These are phyloP conservation scores for Fraxinus sp. DNA, from an alignment of 305 asterid genomes.

Conservation along the genomic window DNA sequence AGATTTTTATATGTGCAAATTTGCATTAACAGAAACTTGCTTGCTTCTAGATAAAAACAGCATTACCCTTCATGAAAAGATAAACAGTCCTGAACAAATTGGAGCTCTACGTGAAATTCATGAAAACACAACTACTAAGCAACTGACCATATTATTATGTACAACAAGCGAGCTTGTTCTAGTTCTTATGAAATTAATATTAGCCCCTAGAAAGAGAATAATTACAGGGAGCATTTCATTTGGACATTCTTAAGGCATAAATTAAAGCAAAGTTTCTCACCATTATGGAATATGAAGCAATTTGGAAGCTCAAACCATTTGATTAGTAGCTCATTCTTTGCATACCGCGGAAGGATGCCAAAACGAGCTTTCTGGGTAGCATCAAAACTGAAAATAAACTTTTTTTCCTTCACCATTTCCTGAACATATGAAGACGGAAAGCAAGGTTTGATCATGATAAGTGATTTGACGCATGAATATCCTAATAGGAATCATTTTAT, in stretches of 20 bases:
- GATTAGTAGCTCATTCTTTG: slow-evolving; percentile 70
- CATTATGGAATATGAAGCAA: slow-evolving; percentile 93
- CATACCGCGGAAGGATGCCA: slow-evolving; percentile 90
- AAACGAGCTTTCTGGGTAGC: slow-evolving; percentile 85
- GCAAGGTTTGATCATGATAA: slow-evolving; percentile 12
- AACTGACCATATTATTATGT: not conserved
- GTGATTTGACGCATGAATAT: slow-evolving; percentile 6
- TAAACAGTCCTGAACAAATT: slow-evolving; percentile 5
- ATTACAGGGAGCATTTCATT: slow-evolving; percentile 11
- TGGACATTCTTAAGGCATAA: slow-evolving; percentile 18
- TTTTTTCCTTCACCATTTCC: slow-evolving; percentile 93
- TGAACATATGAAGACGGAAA: slow-evolving; percentile 32
- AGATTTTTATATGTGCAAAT: not conserved
- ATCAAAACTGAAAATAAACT: slow-evolving; percentile 65
- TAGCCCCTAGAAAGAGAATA: not conserved
- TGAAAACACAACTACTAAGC: not conserved
- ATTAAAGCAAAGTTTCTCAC: slow-evolving; percentile 43
- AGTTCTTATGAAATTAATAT: not conserved
- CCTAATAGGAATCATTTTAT: not conserved
- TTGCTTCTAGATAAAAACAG: not conserved
- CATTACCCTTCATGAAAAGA: not conserved
- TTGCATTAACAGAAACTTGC: not conserved
- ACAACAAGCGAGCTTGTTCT: not conserved
- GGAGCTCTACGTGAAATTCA: slow-evolving; percentile 11
- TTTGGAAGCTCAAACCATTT: slow-evolving; percentile 98